Evolutionary conservation across 768 basidiomycete genomes (phyloP), one percentile per base, ranked within the genome.

Genomic region (Suillus variegatus): DNA sequence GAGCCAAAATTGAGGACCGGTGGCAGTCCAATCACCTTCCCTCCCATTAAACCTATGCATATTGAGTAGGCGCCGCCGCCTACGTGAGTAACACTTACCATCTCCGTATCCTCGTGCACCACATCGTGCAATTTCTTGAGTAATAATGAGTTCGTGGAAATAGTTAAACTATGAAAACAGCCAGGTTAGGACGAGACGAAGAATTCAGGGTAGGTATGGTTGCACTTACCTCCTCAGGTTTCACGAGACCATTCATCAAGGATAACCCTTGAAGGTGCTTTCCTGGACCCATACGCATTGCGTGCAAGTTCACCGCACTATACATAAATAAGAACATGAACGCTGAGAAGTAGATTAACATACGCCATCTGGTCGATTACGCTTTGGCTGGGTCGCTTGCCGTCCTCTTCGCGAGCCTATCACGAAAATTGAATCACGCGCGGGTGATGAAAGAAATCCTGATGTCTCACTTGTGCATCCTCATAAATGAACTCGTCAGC

Each of bases 251-350:
- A 64, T 82, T 84, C 82, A 93, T 87, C 3, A 97, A 80, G 8
- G 79, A 83, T n/a, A 84, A 81, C 2, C 94, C 94, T 70, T 92
- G 84, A 51, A 96, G 78, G 70, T 95, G 94, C 71, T 90, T 89
- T 43, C 92, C 93, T 0, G 96, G 96, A 18, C 97, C 97, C 79
- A 96, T 82, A 25, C 93, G 84, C 94, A 97, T 97, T 16, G 93
- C 92, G 73, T 94, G 92, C 22, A 98, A 63, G 71, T 94, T 88
- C 38, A 85, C 61, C 60, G 88, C 87, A 18, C 88, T 90, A 58
- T 25, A 35, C 8, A 35, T 41, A 32, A 51, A 25, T 36, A 8
- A 65, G 52, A 40, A 36, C 18, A 20, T 60, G 12, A 57, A 52
- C 13, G 35, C 41, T 56, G 41, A 12, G n/a, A 64, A 10, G 32